Base-by-base conservation (phyloP, 2,329 filamentous ascomycete species). In the Apiospora phragmitis region DNA sequence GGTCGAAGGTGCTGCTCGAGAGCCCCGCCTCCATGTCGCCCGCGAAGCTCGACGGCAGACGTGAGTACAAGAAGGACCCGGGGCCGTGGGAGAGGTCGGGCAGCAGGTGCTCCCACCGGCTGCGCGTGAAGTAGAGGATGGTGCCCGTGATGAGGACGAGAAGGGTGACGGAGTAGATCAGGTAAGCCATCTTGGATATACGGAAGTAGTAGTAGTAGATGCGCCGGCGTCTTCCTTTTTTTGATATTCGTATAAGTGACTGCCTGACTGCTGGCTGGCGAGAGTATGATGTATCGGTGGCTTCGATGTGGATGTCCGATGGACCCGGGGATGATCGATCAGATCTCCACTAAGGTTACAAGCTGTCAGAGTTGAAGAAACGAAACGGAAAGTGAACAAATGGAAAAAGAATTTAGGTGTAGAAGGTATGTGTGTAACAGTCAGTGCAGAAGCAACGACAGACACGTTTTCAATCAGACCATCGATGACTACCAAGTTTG, bases 21-120 rank as follows among this genome's bases (percentile, higher is more conserved):
- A 99, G 88, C 26, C 96, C 96, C 21, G 93, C 91, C 81, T 98
- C 95, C 71, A 96, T 91, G 83, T 99, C 96, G 75, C 88, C 90
- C 59, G 90, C 86, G 84, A 98, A 99, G 67, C 89, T 91, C 21
- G 87, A 86, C 0, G 94, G 93, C 0, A 98, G 89, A 42, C 90
- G 92, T 68, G 91, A 87, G 85, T 98, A 98, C 76, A 94, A 83
- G 80, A 92, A 91, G 73, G 87, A 82, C 73, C 86, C 80, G 8
- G 49, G 51, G 76, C 86, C 83, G 68, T 87, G 86, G 75, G 89
- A 79, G 71, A 85, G 80, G 41, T 91, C 85, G 70, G 92, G 90
- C 65, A 97, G 82, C 75, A 89, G 85, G 70, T 89, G 91, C 62
- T 92, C 83, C 96, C 96, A 98, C 83, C 86, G 87, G 70, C 87